These are phyloP conservation scores for Fusarium haematococcum DNA, from an alignment of 2,329 filamentous ascomycete genomes.

Conservation along the genomic window DNA sequence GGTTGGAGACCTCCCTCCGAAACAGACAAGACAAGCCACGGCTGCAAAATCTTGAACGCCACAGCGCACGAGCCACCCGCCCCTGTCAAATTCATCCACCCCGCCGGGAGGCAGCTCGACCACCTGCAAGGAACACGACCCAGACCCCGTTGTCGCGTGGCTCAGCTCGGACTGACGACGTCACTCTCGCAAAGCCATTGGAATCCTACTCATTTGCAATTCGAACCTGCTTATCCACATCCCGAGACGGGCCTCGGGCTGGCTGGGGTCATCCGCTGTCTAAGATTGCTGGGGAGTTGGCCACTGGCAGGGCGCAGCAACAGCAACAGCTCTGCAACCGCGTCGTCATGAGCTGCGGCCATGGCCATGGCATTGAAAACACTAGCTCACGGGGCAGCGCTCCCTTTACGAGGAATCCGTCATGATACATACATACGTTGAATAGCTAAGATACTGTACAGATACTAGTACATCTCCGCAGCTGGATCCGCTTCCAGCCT, in stretches of 20 bases:
- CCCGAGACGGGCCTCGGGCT: not conserved
- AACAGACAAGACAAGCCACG: conserved; percentile 7
- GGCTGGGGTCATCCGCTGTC: not conserved
- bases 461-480: conserved; percentile 25
- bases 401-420: not conserved
- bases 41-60: conserved; percentile 6
- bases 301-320: conserved; percentile 29
- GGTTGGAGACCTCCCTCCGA: conserved; percentile 4
- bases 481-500: conserved; percentile 20
- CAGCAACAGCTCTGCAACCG: not conserved
- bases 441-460: conserved; percentile 6
- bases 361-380: not conserved
- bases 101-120: conserved; percentile 32
- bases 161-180: conserved; percentile 31
- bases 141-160: conserved; percentile 13
- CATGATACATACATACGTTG: conserved; percentile 5
- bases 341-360: conserved; percentile 12
- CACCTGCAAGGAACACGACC: conserved; percentile 30
- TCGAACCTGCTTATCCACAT: conserved; percentile 1
- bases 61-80: conserved; percentile 25
- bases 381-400: conserved; percentile 10
- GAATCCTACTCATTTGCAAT: conserved; percentile 26
- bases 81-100: conserved; percentile 20
- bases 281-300: not conserved
- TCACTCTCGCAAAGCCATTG: conserved; percentile 31